Evolutionary conservation across 352 stramenopile genomes (phyloP).

Genomic region (Phytophthora podocarpi): DNA sequence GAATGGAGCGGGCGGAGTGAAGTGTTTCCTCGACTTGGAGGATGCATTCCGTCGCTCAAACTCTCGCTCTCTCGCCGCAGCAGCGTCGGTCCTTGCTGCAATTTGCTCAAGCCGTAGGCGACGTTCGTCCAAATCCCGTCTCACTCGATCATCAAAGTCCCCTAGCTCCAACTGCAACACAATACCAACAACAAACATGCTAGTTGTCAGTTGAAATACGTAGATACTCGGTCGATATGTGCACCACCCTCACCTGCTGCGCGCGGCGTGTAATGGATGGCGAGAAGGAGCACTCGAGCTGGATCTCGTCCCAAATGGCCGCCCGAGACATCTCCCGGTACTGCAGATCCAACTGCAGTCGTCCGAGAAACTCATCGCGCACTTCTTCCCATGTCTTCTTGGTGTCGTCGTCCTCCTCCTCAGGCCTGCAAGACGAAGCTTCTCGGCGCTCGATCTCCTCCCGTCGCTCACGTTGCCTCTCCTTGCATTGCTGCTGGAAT

Average conservation of each 20-base stretch:
- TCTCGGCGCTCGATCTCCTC: slow-evolving; percentile 21
- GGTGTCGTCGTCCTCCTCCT: slow-evolving; percentile 7
- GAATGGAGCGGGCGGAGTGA: slow-evolving; percentile 30
- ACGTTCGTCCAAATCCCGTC: slow-evolving; percentile 57
- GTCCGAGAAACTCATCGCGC: slow-evolving; percentile 66
- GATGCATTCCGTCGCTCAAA: slow-evolving; percentile 15
- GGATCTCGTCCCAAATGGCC: slow-evolving; percentile 54
- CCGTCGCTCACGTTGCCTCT: slow-evolving; percentile 18
- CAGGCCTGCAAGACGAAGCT: slow-evolving; percentile 6
- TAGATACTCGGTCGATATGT: no score
- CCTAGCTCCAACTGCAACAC: slow-evolving; percentile 45
- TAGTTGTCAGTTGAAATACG: background rate
- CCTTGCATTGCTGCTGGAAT: slow-evolving; percentile 30
- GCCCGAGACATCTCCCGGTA: slow-evolving; percentile 57
- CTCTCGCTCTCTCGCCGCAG: slow-evolving; percentile 5
- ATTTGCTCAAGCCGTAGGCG: slow-evolving; percentile 44
- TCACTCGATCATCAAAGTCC: slow-evolving; percentile 65
- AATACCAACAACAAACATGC: background rate
- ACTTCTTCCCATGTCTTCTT: slow-evolving; percentile 56
- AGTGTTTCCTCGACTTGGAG: slow-evolving; percentile 9
- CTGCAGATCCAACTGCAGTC: slow-evolving; percentile 63
- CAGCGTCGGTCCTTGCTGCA: slow-evolving; percentile 18
- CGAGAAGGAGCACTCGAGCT: slow-evolving; percentile 60
- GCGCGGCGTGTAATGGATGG: slow-evolving; percentile 57
- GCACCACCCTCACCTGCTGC: slow-evolving; percentile 22